Base-by-base conservation (phyloP, 768 basidiomycete genomes). In the Podaxis sp. region DNA sequence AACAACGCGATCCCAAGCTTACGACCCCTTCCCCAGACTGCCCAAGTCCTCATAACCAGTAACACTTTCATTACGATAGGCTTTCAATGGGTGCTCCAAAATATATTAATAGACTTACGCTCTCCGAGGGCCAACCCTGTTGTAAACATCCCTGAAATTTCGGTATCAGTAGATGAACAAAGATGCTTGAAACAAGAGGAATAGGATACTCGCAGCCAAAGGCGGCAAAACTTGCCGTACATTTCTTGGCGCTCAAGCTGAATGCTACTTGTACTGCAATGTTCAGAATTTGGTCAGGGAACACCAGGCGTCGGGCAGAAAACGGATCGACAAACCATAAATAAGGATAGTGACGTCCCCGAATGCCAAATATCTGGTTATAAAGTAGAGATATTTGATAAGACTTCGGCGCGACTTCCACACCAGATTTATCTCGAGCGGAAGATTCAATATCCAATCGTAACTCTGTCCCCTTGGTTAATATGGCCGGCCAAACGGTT, bases 11-110 rank as follows among this genome's bases (percentile, higher is more conserved):
- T 6, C 15, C 33, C 53, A 13, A 61, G 7, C 19, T 29, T 53
- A 7, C 40, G 53, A 24, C 29, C 60, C 22, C 43, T 55, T 27
- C 53, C 60, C 60, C 60, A 61, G 41, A 61, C 40, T 1, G 60
- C 60, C 53, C 53, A 61, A 2, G 60, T 61, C 37, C 60, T 53
- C 22, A 47, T 55, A 27, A 49, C 13, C 40, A 61, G 40, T 13
- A 61, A 47, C 22, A 61, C 53, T 61, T 41, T 17, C 3, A n/a
- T 24, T 27, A 47, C n/a, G 12, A 8, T 13, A 1, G 7, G 8
- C 3, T 3, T 11, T 46, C 5, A 29, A 12, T 8, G 4, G 4
- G 9, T 33, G 43, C 25, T n/a, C 11, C 2, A 11, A 37, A 4
- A 9, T 2, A 47, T n/a, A 25, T 33, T 33, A 5, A 13, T 24